Evolutionary conservation across 257 asterid genomes (phyloP), one percentile per base, ranked within the genome.

Genomic region (Marsdenia floribunda): DNA sequence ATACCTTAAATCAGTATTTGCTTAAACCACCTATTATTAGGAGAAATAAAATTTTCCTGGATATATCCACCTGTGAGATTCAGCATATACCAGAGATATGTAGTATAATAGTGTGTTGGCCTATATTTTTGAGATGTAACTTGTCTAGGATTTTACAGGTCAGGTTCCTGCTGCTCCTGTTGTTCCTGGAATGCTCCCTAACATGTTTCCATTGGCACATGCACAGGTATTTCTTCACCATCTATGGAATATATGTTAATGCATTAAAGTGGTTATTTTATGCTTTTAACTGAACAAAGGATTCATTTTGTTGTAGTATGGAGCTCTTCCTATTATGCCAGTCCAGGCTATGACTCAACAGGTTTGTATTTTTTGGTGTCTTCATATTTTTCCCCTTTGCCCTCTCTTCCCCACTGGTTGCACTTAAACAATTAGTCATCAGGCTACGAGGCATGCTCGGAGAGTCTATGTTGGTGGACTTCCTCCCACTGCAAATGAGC

Each of bases 401-500:
- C 6, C 60, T 70, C 77, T 14, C n/a, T 58, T 53, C 61, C 64
- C 50, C 64, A 29, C 2, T 16, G 38, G 4, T 70, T 83, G 69
- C n/a, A n/a, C 58, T 69, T 69, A 46, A 69, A 69, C 14, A 5
- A 6, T 24, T 1, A 83, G 75, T 84, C 77, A 24, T 80, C 89
- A 95, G 97, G 99, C 98, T 65, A 92, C 99, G 1, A 85, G 98
- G 74, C 98, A 92, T 85, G 98, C 98, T 79, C 90, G 99, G 60
- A 89, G 98, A 81, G 96, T 92, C 68, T 95, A 93, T 82, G 99
- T 95, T 83, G 99, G 99, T 73, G 98, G 99, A 71, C 98, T 95
- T 54, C 89, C 99, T 66, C 93, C 98, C 1, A 76, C 96, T 77
- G 99, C 98, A 65, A 95, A 95, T 83, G 99, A 95, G 85, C 97